These are phyloP conservation scores for Tetracladium maxilliforme DNA, from an alignment of 2,329 filamentous ascomycete genomes.

Conservation along the genomic window DNA sequence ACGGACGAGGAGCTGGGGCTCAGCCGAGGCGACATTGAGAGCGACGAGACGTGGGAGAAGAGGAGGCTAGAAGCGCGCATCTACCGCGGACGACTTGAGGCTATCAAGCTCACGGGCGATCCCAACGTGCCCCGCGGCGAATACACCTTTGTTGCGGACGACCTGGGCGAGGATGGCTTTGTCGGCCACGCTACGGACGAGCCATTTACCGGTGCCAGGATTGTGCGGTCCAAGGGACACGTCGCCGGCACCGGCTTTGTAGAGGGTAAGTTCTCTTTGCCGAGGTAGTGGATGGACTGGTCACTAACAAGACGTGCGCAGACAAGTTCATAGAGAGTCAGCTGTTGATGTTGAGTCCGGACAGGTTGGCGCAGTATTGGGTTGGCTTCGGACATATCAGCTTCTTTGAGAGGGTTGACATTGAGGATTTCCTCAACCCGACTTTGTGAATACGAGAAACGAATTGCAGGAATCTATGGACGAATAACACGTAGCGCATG, in stretches of 20 bases:
- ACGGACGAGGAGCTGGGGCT: slow-evolving; percentile 24
- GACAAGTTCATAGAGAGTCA: slow-evolving; percentile 63
- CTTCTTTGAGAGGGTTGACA: slow-evolving; percentile 43
- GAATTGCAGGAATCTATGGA: too few species aligned
- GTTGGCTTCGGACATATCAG: slow-evolving; percentile 43
- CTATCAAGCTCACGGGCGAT: slow-evolving; percentile 85
- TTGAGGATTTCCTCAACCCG: slow-evolving; percentile 29
- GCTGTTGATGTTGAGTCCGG: slow-evolving; percentile 63
- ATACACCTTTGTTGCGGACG: slow-evolving; percentile 64
- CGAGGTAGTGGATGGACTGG: not conserved
- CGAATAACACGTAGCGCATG: not conserved
- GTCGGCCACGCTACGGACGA: slow-evolving; percentile 48
- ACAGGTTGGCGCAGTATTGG: slow-evolving; percentile 76
- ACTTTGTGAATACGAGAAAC: too few species aligned
- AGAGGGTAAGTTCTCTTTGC: slow-evolving; percentile 41
- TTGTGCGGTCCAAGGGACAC: slow-evolving; percentile 64
- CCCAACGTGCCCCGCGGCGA: slow-evolving; percentile 80
- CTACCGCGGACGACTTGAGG: slow-evolving; percentile 58
- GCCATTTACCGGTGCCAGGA: slow-evolving; percentile 57
- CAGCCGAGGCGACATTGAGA: slow-evolving; percentile 22
- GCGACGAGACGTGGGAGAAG: slow-evolving; percentile 26
- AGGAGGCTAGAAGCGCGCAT: slow-evolving; percentile 30
- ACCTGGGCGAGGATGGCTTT: slow-evolving; percentile 54
- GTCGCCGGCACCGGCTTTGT: slow-evolving; percentile 60
- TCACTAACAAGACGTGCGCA: too few species aligned